Evolutionary conservation across 257 asterid species (phyloP).

Genomic region (Forsythia suspensa): DNA sequence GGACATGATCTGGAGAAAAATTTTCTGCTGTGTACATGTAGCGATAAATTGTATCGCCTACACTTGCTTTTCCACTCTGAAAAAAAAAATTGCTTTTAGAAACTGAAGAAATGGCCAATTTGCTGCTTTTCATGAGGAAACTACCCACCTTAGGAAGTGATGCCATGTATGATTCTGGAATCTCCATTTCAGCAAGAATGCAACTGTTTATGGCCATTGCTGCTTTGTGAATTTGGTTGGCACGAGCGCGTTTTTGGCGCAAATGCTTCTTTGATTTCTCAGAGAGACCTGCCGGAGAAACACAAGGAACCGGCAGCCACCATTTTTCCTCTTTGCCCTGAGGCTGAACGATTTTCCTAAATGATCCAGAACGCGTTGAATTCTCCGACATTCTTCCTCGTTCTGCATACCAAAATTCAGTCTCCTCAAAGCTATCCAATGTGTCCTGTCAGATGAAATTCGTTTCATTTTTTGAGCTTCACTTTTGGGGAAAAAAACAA

Average conservation of each 20-base stretch:
- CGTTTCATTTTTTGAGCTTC: background rate
- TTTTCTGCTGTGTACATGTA: slow-evolving; percentile 60
- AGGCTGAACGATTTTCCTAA: slow-evolving; percentile 57
- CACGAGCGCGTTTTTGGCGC: slow-evolving; percentile 61
- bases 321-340: slow-evolving; percentile 75
- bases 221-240: slow-evolving; percentile 90
- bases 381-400: slow-evolving; percentile 69
- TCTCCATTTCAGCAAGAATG: slow-evolving; percentile 79
- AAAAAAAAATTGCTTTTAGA: background rate
- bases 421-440: slow-evolving; percentile 71
- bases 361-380: slow-evolving; percentile 69
- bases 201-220: slow-evolving; percentile 80
- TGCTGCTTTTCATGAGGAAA: background rate
- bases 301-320: slow-evolving; percentile 92
- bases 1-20: slow-evolving; percentile 63
- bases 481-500: background rate
- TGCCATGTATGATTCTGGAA: slow-evolving; percentile 76
- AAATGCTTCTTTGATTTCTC: slow-evolving; percentile 59
- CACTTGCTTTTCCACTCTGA: slow-evolving; percentile 81
- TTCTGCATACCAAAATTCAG: slow-evolving; percentile 90
- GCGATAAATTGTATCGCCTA: slow-evolving; percentile 79
- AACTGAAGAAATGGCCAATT: background rate
- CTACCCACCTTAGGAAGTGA: slow-evolving; percentile 85
- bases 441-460: slow-evolving; percentile 49
- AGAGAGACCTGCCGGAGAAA: slow-evolving; percentile 61